Conservation (phyloP, 805 yeast genomes). For the Metschnikowia aberdeeniae region DNA sequence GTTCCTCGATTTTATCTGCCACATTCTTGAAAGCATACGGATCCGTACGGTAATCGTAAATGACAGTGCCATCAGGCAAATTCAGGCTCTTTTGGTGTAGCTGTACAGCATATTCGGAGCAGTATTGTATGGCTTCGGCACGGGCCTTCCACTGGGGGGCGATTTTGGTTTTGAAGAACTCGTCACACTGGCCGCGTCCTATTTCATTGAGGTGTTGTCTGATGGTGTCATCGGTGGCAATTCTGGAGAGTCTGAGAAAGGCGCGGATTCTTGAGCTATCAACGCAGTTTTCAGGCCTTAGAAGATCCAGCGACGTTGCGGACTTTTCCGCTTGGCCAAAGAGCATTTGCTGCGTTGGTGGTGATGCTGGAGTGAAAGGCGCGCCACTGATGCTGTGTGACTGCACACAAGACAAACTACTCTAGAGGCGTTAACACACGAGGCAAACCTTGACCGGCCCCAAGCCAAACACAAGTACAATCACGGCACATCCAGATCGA, state of each 20-base stretch:
- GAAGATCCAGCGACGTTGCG: slow-evolving; percentile 10
- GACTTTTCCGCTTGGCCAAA: background rate
- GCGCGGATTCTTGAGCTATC: slow-evolving; percentile 32
- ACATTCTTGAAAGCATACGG: slow-evolving; percentile 35
- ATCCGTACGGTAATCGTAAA: slow-evolving; percentile 31
- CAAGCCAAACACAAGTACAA: no score
- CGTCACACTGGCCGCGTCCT: slow-evolving; percentile 20
- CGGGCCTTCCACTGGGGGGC: slow-evolving; percentile 38
- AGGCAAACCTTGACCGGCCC: no score
- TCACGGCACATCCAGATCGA: no score
- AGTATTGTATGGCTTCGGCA: slow-evolving; percentile 26
- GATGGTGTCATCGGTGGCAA: slow-evolving; percentile 39
- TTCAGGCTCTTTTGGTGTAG: slow-evolving; percentile 18
- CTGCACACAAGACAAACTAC: no score
- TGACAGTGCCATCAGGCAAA: slow-evolving; percentile 5
- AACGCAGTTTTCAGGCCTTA: slow-evolving; percentile 31
- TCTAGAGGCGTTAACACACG: no score
- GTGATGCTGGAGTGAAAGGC: background rate
- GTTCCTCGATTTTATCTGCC: slow-evolving; percentile 20
- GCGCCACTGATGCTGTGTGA: background rate
- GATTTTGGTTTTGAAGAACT: slow-evolving; percentile 24
- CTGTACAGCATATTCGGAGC: slow-evolving; percentile 24
- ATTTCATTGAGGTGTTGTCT: slow-evolving; percentile 36
- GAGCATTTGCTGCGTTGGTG: background rate
- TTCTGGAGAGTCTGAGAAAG: slow-evolving; percentile 36